Conservation (phyloP, 345 rosid species). For the Mangifera indica region DNA sequence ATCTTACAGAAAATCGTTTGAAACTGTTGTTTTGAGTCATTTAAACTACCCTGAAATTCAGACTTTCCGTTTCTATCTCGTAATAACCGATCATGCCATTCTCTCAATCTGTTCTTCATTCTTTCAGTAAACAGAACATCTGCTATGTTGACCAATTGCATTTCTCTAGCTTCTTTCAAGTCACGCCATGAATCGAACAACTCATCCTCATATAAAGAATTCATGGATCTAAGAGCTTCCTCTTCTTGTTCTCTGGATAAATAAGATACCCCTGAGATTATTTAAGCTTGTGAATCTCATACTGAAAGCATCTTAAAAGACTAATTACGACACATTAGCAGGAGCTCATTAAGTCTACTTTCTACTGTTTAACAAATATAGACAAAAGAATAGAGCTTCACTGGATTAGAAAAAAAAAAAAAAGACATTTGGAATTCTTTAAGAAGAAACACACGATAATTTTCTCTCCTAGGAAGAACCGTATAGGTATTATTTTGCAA, state of each 20-base stretch:
- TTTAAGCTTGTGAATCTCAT: constrained; percentile 37
- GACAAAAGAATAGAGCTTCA: too few relatives aligned
- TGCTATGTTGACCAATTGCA: constrained; percentile 42
- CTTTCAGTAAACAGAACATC: constrained; percentile 81
- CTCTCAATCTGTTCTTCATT: constrained; percentile 62
- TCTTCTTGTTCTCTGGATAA: constrained; percentile 84
- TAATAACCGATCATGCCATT: constrained; percentile 65
- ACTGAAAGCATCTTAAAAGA: constrained; percentile 5
- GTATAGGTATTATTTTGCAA: too few relatives aligned
- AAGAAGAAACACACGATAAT: too few relatives aligned
- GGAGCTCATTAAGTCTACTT: too few relatives aligned
- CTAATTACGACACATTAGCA: too few relatives aligned
- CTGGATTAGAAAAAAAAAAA: too few relatives aligned
- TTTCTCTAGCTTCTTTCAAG: constrained; percentile 33
- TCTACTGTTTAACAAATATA: too few relatives aligned
- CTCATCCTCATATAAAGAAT: constrained; percentile 29
- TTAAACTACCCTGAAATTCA: constrained; percentile 20
- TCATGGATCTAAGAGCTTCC: constrained; percentile 45
- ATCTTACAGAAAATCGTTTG: constrained; percentile 59
- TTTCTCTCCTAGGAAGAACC: too few relatives aligned
- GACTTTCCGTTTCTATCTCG: constrained; percentile 28
- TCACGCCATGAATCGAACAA: constrained; percentile 18
- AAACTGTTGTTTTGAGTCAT: constrained; percentile 38
- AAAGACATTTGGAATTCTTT: too few relatives aligned
- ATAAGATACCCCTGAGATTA: constrained; percentile 88